Percentiles rank a stretch among this genome's conserved stretches.
Evolutionary conservation across 2,329 filamentous ascomycete species (phyloP).

Genomic region (Epichloe aotearoae): DNA sequence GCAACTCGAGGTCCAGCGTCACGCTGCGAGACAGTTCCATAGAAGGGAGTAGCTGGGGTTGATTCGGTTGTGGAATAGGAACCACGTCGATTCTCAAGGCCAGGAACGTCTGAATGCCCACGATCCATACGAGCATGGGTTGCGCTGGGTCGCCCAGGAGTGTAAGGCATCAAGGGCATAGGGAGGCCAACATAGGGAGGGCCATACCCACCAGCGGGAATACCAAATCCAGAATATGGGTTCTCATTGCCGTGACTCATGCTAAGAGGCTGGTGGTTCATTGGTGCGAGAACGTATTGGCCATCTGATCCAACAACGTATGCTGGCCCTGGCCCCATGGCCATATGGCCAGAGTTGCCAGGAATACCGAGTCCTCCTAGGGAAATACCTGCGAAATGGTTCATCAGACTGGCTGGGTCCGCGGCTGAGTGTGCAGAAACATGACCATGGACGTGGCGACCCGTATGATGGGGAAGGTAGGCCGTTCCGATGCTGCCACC

Average conservation of each 20-base stretch:
- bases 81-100: constrained; percentile 50
- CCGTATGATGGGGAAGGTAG: constrained; percentile 18
- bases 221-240: constrained; percentile 20
- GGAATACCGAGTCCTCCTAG: constrained; percentile 23
- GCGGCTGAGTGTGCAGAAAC: constrained; percentile 16
- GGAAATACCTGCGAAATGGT: constrained; percentile 25
- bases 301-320: constrained; percentile 27
- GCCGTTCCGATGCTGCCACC: constrained; percentile 17
- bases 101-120: constrained; percentile 42
- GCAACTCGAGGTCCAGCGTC: constrained; percentile 48
- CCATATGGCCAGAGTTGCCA: constrained; percentile 15
- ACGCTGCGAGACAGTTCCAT: constrained; percentile 42
- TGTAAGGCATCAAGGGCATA: constrained; percentile 34
- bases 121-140: constrained; percentile 33
- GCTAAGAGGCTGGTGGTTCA: constrained; percentile 22
- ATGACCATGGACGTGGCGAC: constrained; percentile 18
- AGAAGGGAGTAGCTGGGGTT: constrained; percentile 51
- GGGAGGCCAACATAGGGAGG: constrained; percentile 24
- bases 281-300: constrained; percentile 24
- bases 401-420: constrained; percentile 20
- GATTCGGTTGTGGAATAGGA: constrained; percentile 59
- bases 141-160: constrained; percentile 34
- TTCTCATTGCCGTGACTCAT: constrained; percentile 22
- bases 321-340: constrained; percentile 21
- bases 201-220: constrained; percentile 20